Percentiles rank a stretch among this genome's conserved stretches.
These are phyloP conservation scores for Xylariales sp. DNA, from an alignment of 2,329 filamentous ascomycete genomes.

Conservation along the genomic window DNA sequence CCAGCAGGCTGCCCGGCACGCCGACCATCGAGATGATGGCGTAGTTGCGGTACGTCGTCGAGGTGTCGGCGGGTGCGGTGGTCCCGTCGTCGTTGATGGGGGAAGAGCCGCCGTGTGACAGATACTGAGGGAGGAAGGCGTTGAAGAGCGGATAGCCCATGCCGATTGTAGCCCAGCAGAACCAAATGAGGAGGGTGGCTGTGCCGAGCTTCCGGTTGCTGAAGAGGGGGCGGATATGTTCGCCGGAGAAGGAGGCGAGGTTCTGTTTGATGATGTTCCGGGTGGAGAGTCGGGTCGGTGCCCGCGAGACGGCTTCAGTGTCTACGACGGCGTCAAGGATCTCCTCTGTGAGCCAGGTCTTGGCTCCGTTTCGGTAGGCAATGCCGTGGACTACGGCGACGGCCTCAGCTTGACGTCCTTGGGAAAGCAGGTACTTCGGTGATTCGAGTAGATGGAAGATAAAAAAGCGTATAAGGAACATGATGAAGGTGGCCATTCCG, in stretches of 20 bases:
- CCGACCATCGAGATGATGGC: slow-evolving; percentile 74
- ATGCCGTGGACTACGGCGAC: slow-evolving; percentile 77
- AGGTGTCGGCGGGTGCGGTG: slow-evolving; percentile 20
- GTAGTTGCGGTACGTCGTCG: slow-evolving; percentile 70
- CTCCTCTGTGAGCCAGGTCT: slow-evolving; percentile 73
- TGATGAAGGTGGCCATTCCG: slow-evolving; percentile 66
- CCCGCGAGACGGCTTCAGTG: slow-evolving; percentile 25
- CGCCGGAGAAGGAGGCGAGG: slow-evolving; percentile 60
- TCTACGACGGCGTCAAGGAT: slow-evolving; percentile 54
- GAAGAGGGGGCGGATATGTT: slow-evolving; percentile 64
- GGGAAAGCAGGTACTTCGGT: slow-evolving; percentile 74
- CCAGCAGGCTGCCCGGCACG: slow-evolving; percentile 71
- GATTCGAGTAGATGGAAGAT: slow-evolving; percentile 80
- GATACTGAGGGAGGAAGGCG: slow-evolving; percentile 83
- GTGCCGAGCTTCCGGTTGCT: slow-evolving; percentile 45
- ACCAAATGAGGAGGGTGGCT: slow-evolving; percentile 61
- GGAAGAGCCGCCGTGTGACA: slow-evolving; percentile 52
- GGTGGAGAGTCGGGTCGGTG: slow-evolving; percentile 23
- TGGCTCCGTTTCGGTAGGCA: slow-evolving; percentile 63
- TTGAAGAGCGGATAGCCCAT: slow-evolving; percentile 89
- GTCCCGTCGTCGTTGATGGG: slow-evolving; percentile 23
- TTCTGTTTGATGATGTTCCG: slow-evolving; percentile 49
- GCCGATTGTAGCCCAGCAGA: slow-evolving; percentile 77
- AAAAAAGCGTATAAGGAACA: slow-evolving; percentile 76
- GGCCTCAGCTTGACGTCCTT: slow-evolving; percentile 72